Evolutionary conservation across 2,329 filamentous ascomycete species (phyloP).

Genomic region (Aspergillus ochraceus): DNA sequence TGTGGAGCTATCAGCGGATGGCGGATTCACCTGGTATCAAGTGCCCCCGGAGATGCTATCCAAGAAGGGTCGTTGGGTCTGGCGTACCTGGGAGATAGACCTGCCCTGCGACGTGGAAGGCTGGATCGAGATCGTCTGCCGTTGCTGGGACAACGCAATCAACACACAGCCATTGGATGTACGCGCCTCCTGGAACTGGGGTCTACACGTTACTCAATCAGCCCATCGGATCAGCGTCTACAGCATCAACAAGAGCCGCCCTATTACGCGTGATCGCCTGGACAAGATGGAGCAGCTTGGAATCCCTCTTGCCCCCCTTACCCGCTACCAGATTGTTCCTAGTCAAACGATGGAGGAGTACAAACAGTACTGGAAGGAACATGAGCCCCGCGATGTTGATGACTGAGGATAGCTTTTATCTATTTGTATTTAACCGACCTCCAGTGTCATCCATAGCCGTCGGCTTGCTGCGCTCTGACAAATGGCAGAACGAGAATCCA

Average conservation of each 20-base stretch:
- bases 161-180: constrained; percentile 62
- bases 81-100: constrained; percentile 64
- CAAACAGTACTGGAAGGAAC: constrained; percentile 29
- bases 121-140: constrained; percentile 59
- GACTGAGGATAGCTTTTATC: constrained; percentile 1
- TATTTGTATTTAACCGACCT: too few species aligned
- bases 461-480: too few species aligned
- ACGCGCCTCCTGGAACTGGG: constrained; percentile 54
- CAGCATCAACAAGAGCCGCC: constrained; percentile 34
- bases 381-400: constrained; percentile 31
- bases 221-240: constrained; percentile 41
- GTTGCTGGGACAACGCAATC: constrained; percentile 63
- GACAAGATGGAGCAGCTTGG: constrained; percentile 30
- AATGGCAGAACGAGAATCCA: too few species aligned
- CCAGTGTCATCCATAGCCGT: too few species aligned
- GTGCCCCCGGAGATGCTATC: constrained; percentile 62
- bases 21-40: constrained; percentile 64
- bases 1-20: constrained; percentile 64
- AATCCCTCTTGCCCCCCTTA: constrained; percentile 35
- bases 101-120: constrained; percentile 63
- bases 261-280: constrained; percentile 28
- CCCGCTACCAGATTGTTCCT: constrained; percentile 26
- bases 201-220: constrained; percentile 40
- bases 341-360: constrained; percentile 31
- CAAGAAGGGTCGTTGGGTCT: constrained; percentile 63